Evolutionary conservation across 1,284 basidiomycete genomes (phyloP).

Genomic region (Psilocybe mexicana): DNA sequence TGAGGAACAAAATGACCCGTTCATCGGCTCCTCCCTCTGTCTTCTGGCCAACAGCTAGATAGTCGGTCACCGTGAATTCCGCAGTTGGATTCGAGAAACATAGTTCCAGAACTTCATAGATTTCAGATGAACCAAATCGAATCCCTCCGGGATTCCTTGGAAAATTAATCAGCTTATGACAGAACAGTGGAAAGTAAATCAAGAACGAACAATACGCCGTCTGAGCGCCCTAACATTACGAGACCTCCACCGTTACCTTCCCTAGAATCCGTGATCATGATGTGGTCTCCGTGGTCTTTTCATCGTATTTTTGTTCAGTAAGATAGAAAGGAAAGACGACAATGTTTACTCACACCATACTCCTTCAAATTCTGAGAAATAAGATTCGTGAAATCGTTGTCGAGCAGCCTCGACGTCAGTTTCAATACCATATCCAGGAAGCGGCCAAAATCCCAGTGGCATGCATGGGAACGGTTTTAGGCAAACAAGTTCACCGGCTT

Average conservation of each 20-base stretch:
- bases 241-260: conserved; percentile 75
- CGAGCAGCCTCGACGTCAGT: conserved; percentile 60
- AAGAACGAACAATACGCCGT: conserved; percentile 71
- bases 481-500: conserved; percentile 72
- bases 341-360: conserved; percentile 70
- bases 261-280: conserved; percentile 66
- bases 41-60: conserved; percentile 76
- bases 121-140: conserved; percentile 83
- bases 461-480: conserved; percentile 83
- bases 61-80: conserved; percentile 60
- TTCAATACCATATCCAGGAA: conserved; percentile 62
- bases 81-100: conserved; percentile 50
- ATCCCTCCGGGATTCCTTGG: conserved; percentile 80
- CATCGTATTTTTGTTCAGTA: neutral
- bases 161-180: conserved; percentile 14
- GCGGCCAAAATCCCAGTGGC: conserved; percentile 85
- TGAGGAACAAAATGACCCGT: conserved; percentile 82
- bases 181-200: conserved; percentile 12
- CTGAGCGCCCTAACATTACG: conserved; percentile 82
- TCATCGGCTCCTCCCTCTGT: conserved; percentile 75
- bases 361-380: conserved; percentile 70
- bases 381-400: conserved; percentile 70
- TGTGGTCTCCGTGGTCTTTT: conserved; percentile 76
- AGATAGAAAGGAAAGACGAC: neutral
- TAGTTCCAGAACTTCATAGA: conserved; percentile 81